Percentiles rank a stretch among this genome's conserved stretches.
These are phyloP conservation scores for Nicotiana noctiflora DNA, from an alignment of 257 asterid species.

Conservation along the genomic window DNA sequence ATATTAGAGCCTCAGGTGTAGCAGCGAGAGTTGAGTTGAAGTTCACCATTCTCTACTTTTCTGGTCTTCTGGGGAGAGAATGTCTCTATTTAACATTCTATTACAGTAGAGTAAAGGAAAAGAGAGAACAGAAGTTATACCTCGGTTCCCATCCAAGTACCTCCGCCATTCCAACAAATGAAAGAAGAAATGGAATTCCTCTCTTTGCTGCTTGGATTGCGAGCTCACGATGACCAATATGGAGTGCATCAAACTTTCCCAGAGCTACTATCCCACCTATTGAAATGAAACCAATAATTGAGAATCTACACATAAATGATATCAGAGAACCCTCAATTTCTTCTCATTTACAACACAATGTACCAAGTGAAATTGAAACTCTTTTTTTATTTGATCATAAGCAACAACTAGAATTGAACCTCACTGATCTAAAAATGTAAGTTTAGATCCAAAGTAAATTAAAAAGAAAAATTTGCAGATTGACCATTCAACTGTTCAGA, in stretches of 20 bases:
- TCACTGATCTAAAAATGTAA: not conserved
- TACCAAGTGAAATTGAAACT: not conserved
- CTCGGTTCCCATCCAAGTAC: conserved; percentile 95
- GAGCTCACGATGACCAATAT: conserved; percentile 94
- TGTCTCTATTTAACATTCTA: not conserved
- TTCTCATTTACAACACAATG: not conserved
- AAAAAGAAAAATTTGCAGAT: not conserved
- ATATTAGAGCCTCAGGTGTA: not conserved
- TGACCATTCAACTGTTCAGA: not conserved
- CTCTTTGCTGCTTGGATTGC: conserved; percentile 86
- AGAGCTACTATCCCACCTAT: conserved; percentile 91
- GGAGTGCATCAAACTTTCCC: conserved; percentile 99
- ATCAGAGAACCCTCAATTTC: not conserved
- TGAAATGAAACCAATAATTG: conserved; percentile 11
- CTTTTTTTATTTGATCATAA: not conserved
- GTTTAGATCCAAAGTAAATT: not conserved
- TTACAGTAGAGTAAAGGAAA: not conserved
- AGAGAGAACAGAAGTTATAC: conserved; percentile 30
- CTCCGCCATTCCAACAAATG: conserved; percentile 92
- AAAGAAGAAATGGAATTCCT: conserved; percentile 76
- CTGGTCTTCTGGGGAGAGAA: not conserved
- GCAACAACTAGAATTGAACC: not conserved
- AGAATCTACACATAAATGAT: not conserved
- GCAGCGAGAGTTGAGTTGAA: not conserved
- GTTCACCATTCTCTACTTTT: not conserved